These are phyloP conservation scores for Saturnispora serradocipensis DNA, from an alignment of 805 yeast species.

Conservation along the genomic window DNA sequence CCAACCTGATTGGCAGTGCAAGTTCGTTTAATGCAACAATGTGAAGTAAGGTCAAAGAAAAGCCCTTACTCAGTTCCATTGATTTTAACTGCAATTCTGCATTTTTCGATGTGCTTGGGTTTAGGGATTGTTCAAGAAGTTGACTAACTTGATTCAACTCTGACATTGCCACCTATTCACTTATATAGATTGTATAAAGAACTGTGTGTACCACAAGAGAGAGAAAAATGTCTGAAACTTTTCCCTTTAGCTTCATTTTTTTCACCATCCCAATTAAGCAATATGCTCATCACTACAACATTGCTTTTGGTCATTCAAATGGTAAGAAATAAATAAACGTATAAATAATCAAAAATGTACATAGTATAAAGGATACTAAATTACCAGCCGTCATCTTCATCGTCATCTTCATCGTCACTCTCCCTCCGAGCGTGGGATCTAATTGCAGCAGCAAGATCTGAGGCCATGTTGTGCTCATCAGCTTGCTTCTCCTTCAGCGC, in stretches of 20 bases:
- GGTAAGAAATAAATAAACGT: background rate
- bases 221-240: background rate
- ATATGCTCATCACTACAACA: background rate
- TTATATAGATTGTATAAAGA: background rate
- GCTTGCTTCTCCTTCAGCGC: slow-evolving; percentile 57
- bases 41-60: slow-evolving; percentile 65
- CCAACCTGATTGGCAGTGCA: slow-evolving; percentile 55
- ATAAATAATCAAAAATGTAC: background rate
- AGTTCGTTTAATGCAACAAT: slow-evolving; percentile 58
- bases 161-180: slow-evolving; percentile 19
- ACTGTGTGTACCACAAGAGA: background rate
- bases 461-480: slow-evolving; percentile 57
- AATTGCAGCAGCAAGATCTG: slow-evolving; percentile 84
- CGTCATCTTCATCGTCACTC: slow-evolving; percentile 63
- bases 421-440: slow-evolving; percentile 67
- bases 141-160: slow-evolving; percentile 46
- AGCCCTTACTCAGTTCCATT: slow-evolving; percentile 62
- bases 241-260: background rate
- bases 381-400: slow-evolving; percentile 45
- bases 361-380: background rate
- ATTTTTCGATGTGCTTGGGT: slow-evolving; percentile 51
- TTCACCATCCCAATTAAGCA: background rate
- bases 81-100: slow-evolving; percentile 59
- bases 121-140: slow-evolving; percentile 53
- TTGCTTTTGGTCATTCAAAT: background rate